phyloP scores from a whole-genome alignment of 208 protist species.

The Ichthyophonus hoferi region DNA sequence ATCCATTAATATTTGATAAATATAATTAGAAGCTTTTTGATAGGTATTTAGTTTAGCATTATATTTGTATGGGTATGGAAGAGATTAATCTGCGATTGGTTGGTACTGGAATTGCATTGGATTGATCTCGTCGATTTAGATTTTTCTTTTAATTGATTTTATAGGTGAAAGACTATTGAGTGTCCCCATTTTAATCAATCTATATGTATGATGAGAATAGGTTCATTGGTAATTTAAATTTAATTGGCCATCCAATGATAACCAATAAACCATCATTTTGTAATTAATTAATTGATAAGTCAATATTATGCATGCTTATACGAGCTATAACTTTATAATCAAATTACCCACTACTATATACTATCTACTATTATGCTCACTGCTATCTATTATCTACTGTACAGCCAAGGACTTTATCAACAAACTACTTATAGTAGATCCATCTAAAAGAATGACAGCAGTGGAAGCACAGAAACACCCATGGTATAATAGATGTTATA shows the following conservation, averaged over 20 bases:
- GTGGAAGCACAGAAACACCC: slow-evolving; percentile 59
- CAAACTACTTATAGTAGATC: slow-evolving; percentile 56
- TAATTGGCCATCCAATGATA: background rate
- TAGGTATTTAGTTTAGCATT: background rate
- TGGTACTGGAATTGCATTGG: too few relatives aligned
- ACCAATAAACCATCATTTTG: background rate
- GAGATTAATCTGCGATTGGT: too few relatives aligned
- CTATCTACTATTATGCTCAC: background rate
- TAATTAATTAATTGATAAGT: background rate
- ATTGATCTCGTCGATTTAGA: too few relatives aligned
- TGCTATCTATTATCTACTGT: background rate
- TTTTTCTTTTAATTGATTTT: too few relatives aligned
- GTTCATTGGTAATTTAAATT: background rate
- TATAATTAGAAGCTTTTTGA: too few relatives aligned
- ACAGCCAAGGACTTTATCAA: slow-evolving; percentile 62
- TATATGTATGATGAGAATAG: background rate
- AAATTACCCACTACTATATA: background rate
- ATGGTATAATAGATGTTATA: too few relatives aligned
- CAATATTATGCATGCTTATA: too few relatives aligned
- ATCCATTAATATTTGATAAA: too few relatives aligned
- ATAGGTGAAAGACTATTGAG: too few relatives aligned
- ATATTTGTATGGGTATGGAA: too few relatives aligned
- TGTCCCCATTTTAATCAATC: too few relatives aligned
- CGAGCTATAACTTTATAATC: background rate
- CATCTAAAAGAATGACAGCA: slow-evolving; percentile 54